A percentile compares a stretch with the other conserved stretches of the same genome.
These are phyloP conservation scores for Colletotrichum magnum DNA, from an alignment of 2,329 filamentous ascomycete species.

Conservation along the genomic window DNA sequence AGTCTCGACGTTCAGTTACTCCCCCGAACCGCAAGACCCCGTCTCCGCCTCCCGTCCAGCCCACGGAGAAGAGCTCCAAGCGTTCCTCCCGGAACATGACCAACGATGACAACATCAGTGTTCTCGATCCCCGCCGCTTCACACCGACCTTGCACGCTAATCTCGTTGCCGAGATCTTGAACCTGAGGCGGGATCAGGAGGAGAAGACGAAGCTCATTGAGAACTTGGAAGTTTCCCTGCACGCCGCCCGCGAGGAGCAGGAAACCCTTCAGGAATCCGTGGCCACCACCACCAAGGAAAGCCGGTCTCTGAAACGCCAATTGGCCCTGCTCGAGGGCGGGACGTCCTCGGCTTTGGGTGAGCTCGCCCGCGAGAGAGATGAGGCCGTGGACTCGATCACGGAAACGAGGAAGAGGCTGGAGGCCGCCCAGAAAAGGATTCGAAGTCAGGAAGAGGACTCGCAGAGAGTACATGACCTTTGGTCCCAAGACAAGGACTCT, in stretches of 20 bases:
- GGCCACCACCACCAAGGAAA: constrained; percentile 79
- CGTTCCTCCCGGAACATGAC: constrained; percentile 71
- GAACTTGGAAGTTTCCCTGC: constrained; percentile 81
- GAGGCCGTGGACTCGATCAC: constrained; percentile 79
- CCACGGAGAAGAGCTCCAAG: constrained; percentile 60
- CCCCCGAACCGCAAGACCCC: constrained; percentile 69
- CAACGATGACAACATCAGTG: constrained; percentile 78
- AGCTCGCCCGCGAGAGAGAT: constrained; percentile 88
- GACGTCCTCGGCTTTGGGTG: constrained; percentile 86
- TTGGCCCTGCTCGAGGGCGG: constrained; percentile 89
- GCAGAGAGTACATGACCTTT: constrained; percentile 82
- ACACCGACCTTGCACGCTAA: constrained; percentile 96
- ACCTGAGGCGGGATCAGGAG: constrained; percentile 89
- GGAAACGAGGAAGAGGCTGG: constrained; percentile 84
- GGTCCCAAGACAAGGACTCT: constrained; percentile 85
- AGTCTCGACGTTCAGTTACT: constrained; percentile 77
- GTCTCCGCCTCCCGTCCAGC: constrained; percentile 68
- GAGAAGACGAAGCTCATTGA: constrained; percentile 91
- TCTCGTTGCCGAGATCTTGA: constrained; percentile 93
- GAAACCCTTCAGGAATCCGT: constrained; percentile 77
- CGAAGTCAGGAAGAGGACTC: constrained; percentile 87
- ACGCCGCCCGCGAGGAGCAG: constrained; percentile 80
- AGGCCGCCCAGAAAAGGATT: constrained; percentile 82
- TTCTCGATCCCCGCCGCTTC: constrained; percentile 91
- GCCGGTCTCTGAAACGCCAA: constrained; percentile 85